Base-by-base conservation (phyloP, 139 green algal genomes). In the Eudorina sp. region DNA sequence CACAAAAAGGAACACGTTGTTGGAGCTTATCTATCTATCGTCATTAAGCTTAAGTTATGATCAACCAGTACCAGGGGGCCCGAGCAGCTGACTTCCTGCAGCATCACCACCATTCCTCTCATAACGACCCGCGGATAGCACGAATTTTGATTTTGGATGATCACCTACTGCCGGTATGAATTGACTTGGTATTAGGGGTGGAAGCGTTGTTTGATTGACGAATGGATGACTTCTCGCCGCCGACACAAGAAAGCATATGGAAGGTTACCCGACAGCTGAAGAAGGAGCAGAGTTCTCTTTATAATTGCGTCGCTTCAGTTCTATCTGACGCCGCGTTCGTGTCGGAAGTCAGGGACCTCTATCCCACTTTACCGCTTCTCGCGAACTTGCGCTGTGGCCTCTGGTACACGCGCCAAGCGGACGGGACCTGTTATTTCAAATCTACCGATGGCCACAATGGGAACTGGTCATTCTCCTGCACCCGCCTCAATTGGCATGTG, bases 371-470 rank as follows among this genome's bases (percentile, higher is more conserved):
- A 7, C 97, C 97, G 0, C 25, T 98, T 6, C 55, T 98, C 4
- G 93, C 96, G 36, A 99, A 99, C 92, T 89, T 99, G 21, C 92
- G 97, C 0, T 99, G 96, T 79, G 97, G 97, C 1, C 58, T 96
- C 0, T 99, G 97, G 97, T 99, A 98, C 58, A 79, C 79, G 0
- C 53, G 74, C 16, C 46, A 58, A 0, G 77, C 88, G 1, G 46
- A 92, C 21, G 79, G 55, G 18, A 95, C 90, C 21, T 99, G 97
- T 89, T 99, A 98, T 90, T 99, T 99, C 91, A 99, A 99, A 90
- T 97, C 94, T 18, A 99, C 96, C 6, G 97, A 99, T 76, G 97
- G 97, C 0, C 97, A 99, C 87, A 92, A 91, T 34, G 94, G 94
- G 16, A 96, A 98, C 74, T 98, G 96, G 95, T 92, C 85, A 0